These are phyloP conservation scores for Candida dubliniensis DNA, from an alignment of 1,139 yeast genomes.

Conservation along the genomic window DNA sequence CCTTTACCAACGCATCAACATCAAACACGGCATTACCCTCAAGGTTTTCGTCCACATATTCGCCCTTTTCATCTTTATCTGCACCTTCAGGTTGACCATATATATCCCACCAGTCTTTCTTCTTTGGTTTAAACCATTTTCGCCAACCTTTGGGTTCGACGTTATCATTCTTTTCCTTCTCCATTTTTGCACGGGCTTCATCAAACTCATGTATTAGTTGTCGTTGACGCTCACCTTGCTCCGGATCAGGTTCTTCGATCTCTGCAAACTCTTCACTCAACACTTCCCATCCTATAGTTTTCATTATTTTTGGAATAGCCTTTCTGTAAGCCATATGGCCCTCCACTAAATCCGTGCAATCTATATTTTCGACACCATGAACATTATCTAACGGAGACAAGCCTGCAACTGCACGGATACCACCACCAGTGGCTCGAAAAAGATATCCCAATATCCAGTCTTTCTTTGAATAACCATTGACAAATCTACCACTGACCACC, in stretches of 20 bases:
- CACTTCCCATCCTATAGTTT: slow-evolving; percentile 74
- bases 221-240: slow-evolving; percentile 76
- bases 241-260: slow-evolving; percentile 95
- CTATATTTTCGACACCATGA: slow-evolving; percentile 75
- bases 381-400: slow-evolving; percentile 69
- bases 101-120: slow-evolving; percentile 87
- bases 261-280: slow-evolving; percentile 90
- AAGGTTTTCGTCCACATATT: slow-evolving; percentile 11
- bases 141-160: slow-evolving; percentile 51
- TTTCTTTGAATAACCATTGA: slow-evolving; percentile 86
- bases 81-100: slow-evolving; percentile 40
- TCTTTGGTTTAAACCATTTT: slow-evolving; percentile 71
- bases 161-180: slow-evolving; percentile 32
- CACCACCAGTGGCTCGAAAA: slow-evolving; percentile 95
- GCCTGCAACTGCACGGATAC: slow-evolving; percentile 87
- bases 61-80: slow-evolving; percentile 15
- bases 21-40: slow-evolving; percentile 39
- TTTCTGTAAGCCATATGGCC: slow-evolving; percentile 98
- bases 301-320: slow-evolving; percentile 81
- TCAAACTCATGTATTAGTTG: slow-evolving; percentile 81
- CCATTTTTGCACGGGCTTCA: slow-evolving; percentile 69
- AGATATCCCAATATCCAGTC: slow-evolving; percentile 97
- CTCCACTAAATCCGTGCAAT: slow-evolving; percentile 81
- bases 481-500: slow-evolving; percentile 86
- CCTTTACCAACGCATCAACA: slow-evolving; percentile 44